phyloP scores from a whole-genome alignment of 108 stramenopile genomes.

The Schizochytrium sp. region DNA sequence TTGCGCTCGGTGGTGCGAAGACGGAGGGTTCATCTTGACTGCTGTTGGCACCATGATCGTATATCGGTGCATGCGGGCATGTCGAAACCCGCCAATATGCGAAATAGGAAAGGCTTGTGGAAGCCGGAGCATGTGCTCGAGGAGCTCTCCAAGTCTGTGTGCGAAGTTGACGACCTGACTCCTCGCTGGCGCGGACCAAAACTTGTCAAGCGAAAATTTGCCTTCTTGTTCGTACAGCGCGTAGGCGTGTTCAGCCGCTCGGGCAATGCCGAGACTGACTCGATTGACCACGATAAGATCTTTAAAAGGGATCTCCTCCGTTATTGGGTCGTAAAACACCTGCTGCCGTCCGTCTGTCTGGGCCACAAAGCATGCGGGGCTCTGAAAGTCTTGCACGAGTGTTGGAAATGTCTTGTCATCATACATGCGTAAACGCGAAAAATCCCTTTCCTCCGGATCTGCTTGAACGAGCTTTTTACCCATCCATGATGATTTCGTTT shows the following conservation, averaged over 20 bases:
- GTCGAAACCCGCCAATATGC: background rate
- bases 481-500: background rate
- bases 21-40: background rate
- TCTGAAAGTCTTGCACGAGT: background rate
- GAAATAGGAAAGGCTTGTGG: background rate
- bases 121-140: background rate
- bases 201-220: background rate
- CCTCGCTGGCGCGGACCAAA: background rate
- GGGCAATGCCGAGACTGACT: background rate
- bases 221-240: background rate
- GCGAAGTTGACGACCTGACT: background rate
- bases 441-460: background rate
- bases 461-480: background rate
- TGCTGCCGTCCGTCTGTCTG: background rate
- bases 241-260: background rate
- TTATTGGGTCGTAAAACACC: background rate
- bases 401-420: background rate
- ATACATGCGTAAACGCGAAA: background rate
- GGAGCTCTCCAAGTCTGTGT: background rate
- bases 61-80: background rate
- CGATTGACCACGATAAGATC: background rate
- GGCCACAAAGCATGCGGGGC: background rate
- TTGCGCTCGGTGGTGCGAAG: too few relatives aligned
- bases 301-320: background rate
- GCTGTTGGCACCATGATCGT: background rate